These are phyloP conservation scores for Sutorius eximius DNA, from an alignment of 1,284 basidiomycete species.

Conservation along the genomic window DNA sequence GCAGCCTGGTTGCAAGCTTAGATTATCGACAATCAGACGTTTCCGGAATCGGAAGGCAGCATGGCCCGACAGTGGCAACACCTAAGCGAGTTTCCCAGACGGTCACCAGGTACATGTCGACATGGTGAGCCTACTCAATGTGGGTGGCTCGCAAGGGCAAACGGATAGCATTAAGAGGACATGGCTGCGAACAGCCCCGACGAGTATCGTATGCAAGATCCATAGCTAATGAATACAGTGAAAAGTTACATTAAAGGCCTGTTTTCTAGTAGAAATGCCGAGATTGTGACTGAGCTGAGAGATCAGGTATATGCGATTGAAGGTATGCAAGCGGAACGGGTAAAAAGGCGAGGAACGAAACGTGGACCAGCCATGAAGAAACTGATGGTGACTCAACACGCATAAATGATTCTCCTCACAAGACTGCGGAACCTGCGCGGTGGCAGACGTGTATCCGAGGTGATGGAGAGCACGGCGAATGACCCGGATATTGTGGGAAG, in stretches of 20 bases:
- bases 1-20: background rate
- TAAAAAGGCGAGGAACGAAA: background rate
- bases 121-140: no score
- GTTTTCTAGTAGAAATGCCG: constrained; percentile 30
- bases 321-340: constrained; percentile 11
- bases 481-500: constrained; percentile 5
- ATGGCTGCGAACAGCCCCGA: constrained; percentile 17
- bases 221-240: constrained; percentile 27
- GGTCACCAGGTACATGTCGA: constrained; percentile 3
- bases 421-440: constrained; percentile 4
- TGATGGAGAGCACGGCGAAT: constrained; percentile 1
- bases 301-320: constrained; percentile 28
- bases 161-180: background rate
- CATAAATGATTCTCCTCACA: constrained; percentile 3
- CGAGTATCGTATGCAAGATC: constrained; percentile 24
- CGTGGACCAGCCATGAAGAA: constrained; percentile 24
- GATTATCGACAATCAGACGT: constrained; percentile 6
- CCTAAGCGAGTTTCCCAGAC: background rate
- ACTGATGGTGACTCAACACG: constrained; percentile 11
- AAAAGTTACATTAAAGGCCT: constrained; percentile 28
- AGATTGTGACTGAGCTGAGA: constrained; percentile 15
- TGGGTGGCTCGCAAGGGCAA: no score
- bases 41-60: background rate
- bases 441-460: constrained; percentile 6
- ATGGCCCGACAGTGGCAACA: background rate